Evolutionary conservation across 2,329 filamentous ascomycete species (phyloP).

Genomic region (Penicillium occitanis): DNA sequence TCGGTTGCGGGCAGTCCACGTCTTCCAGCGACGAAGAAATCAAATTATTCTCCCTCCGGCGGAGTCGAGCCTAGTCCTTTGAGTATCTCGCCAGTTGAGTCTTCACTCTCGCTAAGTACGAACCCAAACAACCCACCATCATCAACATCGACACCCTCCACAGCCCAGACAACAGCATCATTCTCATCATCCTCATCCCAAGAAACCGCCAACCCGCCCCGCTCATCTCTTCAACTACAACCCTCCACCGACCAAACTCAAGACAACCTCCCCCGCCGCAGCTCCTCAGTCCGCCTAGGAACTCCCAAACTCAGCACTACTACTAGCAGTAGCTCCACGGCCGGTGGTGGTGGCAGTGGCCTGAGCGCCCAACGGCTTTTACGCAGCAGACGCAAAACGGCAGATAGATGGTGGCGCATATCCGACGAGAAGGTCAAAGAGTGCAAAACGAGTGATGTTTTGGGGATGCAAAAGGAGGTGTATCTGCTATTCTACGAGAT

Average conservation of each 20-base stretch:
- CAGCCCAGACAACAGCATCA: conserved; percentile 20
- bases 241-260: neutral
- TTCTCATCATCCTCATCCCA: conserved; percentile 11
- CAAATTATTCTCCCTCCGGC: conserved; percentile 21
- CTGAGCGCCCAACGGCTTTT: conserved; percentile 37
- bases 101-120: conserved; percentile 34
- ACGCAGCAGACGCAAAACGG: conserved; percentile 59
- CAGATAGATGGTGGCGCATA: conserved; percentile 93
- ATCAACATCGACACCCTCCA: conserved; percentile 23
- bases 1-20: conserved; percentile 52
- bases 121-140: conserved; percentile 27
- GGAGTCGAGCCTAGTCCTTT: conserved; percentile 33
- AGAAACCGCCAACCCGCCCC: conserved; percentile 15
- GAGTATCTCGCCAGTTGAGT: conserved; percentile 35
- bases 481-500: conserved; percentile 96
- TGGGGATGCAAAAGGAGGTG: conserved; percentile 92
- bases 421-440: conserved; percentile 97
- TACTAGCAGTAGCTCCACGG: neutral
- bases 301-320: neutral
- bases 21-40: conserved; percentile 39
- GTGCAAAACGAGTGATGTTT: conserved; percentile 84
- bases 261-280: neutral
- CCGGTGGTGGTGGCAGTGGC: neutral
- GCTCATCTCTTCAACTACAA: conserved; percentile 20
- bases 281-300: conserved; percentile 17